Conservation (phyloP, 2,329 filamentous ascomycete species). For the Aspergillus ustus region DNA sequence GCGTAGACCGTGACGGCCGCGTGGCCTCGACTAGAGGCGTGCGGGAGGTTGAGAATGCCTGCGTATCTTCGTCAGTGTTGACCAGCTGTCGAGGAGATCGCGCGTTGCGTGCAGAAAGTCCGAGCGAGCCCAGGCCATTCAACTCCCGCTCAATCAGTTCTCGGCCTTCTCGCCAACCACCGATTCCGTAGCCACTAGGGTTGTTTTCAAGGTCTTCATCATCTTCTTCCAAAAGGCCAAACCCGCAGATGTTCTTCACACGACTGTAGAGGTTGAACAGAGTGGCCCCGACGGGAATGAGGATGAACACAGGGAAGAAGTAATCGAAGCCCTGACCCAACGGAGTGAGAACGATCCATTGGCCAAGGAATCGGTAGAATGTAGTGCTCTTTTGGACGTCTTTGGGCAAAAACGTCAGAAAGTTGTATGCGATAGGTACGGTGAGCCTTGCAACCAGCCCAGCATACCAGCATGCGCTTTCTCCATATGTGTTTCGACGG, state of each 20-base stretch:
- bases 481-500: constrained; percentile 85
- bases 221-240: constrained; percentile 78
- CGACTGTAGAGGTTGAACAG: constrained; percentile 88
- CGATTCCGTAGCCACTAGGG: constrained; percentile 70
- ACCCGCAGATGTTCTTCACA: constrained; percentile 76
- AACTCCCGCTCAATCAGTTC: constrained; percentile 88
- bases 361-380: constrained; percentile 86
- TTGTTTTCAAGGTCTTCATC: constrained; percentile 67
- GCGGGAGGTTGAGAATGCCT: constrained; percentile 38
- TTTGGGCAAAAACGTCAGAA: constrained; percentile 82
- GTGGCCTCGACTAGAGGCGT: constrained; percentile 37
- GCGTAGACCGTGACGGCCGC: constrained; percentile 33
- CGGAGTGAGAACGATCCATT: constrained; percentile 79
- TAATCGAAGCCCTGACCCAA: constrained; percentile 84
- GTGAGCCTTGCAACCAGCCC: constrained; percentile 90
- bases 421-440: constrained; percentile 94
- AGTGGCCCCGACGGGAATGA: constrained; percentile 83
- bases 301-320: constrained; percentile 84
- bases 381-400: constrained; percentile 75
- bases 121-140: constrained; percentile 61
- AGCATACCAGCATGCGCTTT: constrained; percentile 95
- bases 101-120: constrained; percentile 42
- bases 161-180: constrained; percentile 88
- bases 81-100: constrained; percentile 35
- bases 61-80: constrained; percentile 30